phyloP scores from a whole-genome alignment of 495 filamentous ascomycete genomes.

The Cetradonia linearis region DNA sequence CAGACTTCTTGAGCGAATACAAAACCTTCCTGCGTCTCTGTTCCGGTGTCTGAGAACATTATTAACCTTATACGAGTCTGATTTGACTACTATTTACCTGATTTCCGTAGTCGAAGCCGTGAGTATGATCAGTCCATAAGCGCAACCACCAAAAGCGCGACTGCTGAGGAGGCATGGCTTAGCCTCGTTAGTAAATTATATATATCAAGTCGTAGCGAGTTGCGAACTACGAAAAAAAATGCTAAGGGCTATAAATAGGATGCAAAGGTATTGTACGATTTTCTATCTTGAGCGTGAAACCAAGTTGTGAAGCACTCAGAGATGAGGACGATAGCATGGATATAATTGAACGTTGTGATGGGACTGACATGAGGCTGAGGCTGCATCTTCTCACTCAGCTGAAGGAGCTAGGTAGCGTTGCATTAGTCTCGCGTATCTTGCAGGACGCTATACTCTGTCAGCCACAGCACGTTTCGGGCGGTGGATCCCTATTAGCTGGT shows the following conservation, averaged over 20 bases:
- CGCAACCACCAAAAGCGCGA: not conserved
- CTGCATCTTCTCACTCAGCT: not conserved
- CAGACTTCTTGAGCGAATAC: conserved; percentile 3
- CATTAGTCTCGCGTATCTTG: not conserved
- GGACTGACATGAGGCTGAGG: not conserved
- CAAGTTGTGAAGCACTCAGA: too few species aligned
- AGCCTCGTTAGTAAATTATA: not conserved
- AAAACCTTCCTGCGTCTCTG: conserved; percentile 6
- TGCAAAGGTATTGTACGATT: not conserved
- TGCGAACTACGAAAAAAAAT: not conserved
- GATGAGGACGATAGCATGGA: not conserved
- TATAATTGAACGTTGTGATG: not conserved
- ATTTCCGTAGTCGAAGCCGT: conserved; percentile 10
- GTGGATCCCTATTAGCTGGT: not conserved
- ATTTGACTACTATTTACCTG: not conserved
- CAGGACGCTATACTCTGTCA: not conserved
- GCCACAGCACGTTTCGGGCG: not conserved
- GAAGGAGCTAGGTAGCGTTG: not conserved
- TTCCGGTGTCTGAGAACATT: not conserved
- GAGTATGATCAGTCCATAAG: conserved; percentile 6
- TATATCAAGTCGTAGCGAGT: not conserved
- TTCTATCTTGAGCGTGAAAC: too few species aligned
- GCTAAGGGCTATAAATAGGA: not conserved
- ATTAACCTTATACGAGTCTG: not conserved
- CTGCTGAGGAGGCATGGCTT: not conserved